Evolutionary conservation across 306 rosid genomes (phyloP), one percentile per base, ranked within the genome.

Genomic region (Dalbergia cochinchinensis): DNA sequence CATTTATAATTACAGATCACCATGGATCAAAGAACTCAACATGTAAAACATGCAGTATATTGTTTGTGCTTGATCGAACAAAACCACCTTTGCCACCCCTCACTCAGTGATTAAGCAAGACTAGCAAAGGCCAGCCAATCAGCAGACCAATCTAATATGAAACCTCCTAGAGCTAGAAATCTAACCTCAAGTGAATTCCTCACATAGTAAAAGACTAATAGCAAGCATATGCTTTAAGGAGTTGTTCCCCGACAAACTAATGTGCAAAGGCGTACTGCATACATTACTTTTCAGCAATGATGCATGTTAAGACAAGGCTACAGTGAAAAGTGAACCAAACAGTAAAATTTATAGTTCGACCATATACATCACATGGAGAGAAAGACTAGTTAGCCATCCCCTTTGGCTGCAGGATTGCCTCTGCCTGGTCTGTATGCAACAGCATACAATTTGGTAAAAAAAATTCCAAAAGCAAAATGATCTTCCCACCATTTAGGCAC

Each of bases 1-100:
- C 0, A 15, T 60, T 33, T 47, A 65, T 31, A 65, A 73, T 26
- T 65, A 73, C 26, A 33, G 31, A 47, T 31, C 57, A 35, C 59
- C 51, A 12, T 19, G 20, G 71, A 62, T 13, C 73, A 63, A 7
- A 63, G 13, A 71, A 63, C 63, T 45, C 31, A 48, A 69, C 16
- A 67, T 22, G 69, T 12, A 60, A 78, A 76, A 15, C 18, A 15
- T 14, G 31, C 42, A 59, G 10, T 74, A 12, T 33, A 2, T 61
- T n/a, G 6, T 47, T 41, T 13, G n/a, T 8, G 22, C 18, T 5
- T 20, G n/a, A 42, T 41, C 16, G 20, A 35, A 10, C 15, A 54
- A 39, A 77, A 16, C 65, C 22, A 65, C 72, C 65, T 4, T 18
- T 53, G 55, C 69, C 47, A 57, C 48, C 59, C 42, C 57, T 54